Conservation (phyloP, 148 eudicot species). For the Silene conica region DNA sequence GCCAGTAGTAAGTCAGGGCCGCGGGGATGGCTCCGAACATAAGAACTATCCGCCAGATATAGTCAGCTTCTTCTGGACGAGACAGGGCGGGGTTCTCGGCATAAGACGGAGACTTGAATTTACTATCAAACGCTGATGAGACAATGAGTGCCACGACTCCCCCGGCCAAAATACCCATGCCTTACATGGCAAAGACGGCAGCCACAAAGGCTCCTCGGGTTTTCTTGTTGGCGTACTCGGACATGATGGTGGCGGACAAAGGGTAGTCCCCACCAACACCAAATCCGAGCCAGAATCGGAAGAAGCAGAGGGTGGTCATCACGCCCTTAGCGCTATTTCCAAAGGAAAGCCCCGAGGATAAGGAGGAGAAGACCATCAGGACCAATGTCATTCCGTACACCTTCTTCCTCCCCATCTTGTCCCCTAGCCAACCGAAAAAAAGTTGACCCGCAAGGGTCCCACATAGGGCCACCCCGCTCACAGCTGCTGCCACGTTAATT, state of each 20-base stretch:
- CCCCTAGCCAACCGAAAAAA: slow-evolving; percentile 73
- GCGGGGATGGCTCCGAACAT: slow-evolving; percentile 68
- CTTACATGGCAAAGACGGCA: slow-evolving; percentile 74
- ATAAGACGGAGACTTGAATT: slow-evolving; percentile 16
- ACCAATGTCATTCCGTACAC: slow-evolving; percentile 58
- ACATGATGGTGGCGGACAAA: slow-evolving; percentile 70
- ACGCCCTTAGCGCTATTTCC: slow-evolving; percentile 31
- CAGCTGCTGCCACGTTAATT: slow-evolving; percentile 45
- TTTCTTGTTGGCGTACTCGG: slow-evolving; percentile 71
- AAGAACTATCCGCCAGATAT: slow-evolving; percentile 27
- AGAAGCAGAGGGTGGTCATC: slow-evolving; percentile 51
- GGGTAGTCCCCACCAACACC: slow-evolving; percentile 77
- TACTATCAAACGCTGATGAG: slow-evolving; percentile 28
- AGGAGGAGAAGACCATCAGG: slow-evolving; percentile 35
- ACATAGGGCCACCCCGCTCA: slow-evolving; percentile 64
- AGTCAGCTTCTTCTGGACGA: slow-evolving; percentile 36
- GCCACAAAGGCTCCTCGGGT: slow-evolving; percentile 64
- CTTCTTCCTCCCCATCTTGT: slow-evolving; percentile 57
- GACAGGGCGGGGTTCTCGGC: slow-evolving; percentile 6
- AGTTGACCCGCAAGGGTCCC: slow-evolving; percentile 68
- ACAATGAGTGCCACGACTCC: slow-evolving; percentile 51
- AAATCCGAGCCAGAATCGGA: slow-evolving; percentile 54
- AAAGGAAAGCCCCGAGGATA: slow-evolving; percentile 54
- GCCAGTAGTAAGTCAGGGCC: slow-evolving; percentile 45
- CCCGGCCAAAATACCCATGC: slow-evolving; percentile 49